These are phyloP conservation scores for Boletellus sp. DNA, from an alignment of 768 basidiomycete species.

Conservation along the genomic window DNA sequence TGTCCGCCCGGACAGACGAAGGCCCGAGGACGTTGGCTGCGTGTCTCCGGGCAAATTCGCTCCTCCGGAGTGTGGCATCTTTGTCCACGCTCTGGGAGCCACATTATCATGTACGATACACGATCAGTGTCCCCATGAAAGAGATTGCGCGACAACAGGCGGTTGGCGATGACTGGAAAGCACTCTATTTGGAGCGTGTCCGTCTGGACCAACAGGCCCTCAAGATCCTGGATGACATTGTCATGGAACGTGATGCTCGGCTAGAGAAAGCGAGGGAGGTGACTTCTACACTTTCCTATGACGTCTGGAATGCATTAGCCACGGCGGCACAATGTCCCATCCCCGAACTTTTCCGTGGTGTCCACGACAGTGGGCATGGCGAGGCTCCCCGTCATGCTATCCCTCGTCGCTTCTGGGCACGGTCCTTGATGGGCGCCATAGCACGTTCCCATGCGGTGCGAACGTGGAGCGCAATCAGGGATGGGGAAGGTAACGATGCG, in stretches of 20 bases:
- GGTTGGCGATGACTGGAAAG: conserved; percentile 40
- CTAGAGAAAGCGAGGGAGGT: conserved; percentile 38
- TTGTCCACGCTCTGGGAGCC: conserved; percentile 46
- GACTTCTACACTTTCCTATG: conserved; percentile 41
- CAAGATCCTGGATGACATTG: conserved; percentile 39
- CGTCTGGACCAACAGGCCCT: conserved; percentile 43
- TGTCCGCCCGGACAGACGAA: conserved; percentile 18
- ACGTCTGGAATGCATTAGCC: conserved; percentile 54
- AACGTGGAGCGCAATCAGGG: conserved; percentile 33
- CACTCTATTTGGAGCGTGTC: conserved; percentile 44
- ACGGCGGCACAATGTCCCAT: conserved; percentile 36
- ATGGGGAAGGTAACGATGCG: conserved; percentile 5
- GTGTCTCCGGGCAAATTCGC: conserved; percentile 37
- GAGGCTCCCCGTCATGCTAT: conserved; percentile 29
- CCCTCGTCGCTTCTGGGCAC: conserved; percentile 51
- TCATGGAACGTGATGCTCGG: conserved; percentile 36
- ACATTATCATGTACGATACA: conserved; percentile 50
- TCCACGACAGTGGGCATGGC: conserved; percentile 10
- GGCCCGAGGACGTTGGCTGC: conserved; percentile 35
- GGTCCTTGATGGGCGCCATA: conserved; percentile 40
- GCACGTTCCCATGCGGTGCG: conserved; percentile 39
- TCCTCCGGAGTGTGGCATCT: conserved; percentile 44
- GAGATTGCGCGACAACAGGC: conserved; percentile 35
- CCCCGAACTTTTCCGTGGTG: conserved; percentile 27
- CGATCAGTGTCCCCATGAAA: conserved; percentile 33